These are phyloP conservation scores for Malus hybrid DNA, from an alignment of 331 rosid species.

Conservation along the genomic window DNA sequence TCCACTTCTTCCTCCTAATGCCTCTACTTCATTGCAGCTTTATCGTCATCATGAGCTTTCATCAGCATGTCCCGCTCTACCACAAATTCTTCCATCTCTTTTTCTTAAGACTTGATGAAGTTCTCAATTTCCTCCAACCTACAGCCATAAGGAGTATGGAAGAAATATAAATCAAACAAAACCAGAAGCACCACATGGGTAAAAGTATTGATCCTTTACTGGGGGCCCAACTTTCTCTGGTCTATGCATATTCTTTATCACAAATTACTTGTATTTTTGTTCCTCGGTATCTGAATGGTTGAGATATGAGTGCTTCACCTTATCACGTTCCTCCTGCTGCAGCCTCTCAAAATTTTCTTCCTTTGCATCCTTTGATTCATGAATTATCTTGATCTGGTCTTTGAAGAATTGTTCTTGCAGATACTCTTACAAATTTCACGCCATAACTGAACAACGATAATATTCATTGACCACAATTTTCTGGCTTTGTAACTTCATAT, in stretches of 20 bases:
- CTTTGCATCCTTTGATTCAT: conserved; percentile 39
- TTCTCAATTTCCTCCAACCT: conserved; percentile 45
- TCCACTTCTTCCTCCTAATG: conserved; percentile 62
- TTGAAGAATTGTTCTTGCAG: conserved; percentile 62
- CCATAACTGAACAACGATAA: too few relatives aligned
- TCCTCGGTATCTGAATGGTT: conserved; percentile 38
- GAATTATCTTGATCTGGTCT: conserved; percentile 49
- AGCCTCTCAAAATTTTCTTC: conserved; percentile 71
- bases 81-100: conserved; percentile 58
- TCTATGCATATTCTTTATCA: neutral
- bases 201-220: neutral
- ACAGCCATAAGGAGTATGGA: neutral
- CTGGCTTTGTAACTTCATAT: too few relatives aligned
- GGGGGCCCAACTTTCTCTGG: neutral
- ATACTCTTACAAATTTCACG: neutral
- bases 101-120: conserved; percentile 58
- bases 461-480: too few relatives aligned
- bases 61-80: conserved; percentile 42
- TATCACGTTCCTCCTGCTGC: conserved; percentile 77
- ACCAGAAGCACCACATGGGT: neutral
- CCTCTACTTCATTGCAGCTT: conserved; percentile 38
- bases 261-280: conserved; percentile 38
- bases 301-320: conserved; percentile 45
- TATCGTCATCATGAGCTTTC: conserved; percentile 38
- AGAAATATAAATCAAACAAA: neutral